Evolutionary conservation across 306 rosid genomes (phyloP).

Genomic region (Begonia peltatifolia): DNA sequence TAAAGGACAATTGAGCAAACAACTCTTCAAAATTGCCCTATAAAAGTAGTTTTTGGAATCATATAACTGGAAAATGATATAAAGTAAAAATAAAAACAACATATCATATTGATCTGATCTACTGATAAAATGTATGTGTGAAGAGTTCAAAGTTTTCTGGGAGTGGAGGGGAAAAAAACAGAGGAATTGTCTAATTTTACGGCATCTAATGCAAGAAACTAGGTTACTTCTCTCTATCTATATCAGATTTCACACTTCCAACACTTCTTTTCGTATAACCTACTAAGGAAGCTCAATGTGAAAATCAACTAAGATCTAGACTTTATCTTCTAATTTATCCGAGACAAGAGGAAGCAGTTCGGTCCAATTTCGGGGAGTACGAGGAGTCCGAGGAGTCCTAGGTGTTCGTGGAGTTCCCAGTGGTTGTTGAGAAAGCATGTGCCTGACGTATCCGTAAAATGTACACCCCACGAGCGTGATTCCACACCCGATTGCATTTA

Average conservation of each 20-base stretch:
- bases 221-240: neutral
- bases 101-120: neutral
- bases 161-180: no score
- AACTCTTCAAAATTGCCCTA: no score
- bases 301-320: slow-evolving; percentile 14
- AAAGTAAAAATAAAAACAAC: neutral
- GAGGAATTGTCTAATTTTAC: neutral
- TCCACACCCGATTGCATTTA: slow-evolving; percentile 75
- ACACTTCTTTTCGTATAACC: neutral
- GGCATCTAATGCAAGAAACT: neutral
- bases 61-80: neutral
- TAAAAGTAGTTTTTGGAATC: neutral
- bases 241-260: neutral
- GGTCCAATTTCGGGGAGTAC: slow-evolving; percentile 50
- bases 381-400: slow-evolving; percentile 28
- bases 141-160: no score
- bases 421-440: slow-evolving; percentile 74
- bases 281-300: neutral
- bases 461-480: slow-evolving; percentile 85
- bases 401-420: slow-evolving; percentile 49
- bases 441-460: slow-evolving; percentile 88
- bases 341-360: slow-evolving; percentile 92
- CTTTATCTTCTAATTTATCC: slow-evolving; percentile 84
- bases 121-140: no score
- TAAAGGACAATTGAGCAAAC: no score